Conservation (phyloP, 768 basidiomycete species). For the Candolleomyces efflorescens region DNA sequence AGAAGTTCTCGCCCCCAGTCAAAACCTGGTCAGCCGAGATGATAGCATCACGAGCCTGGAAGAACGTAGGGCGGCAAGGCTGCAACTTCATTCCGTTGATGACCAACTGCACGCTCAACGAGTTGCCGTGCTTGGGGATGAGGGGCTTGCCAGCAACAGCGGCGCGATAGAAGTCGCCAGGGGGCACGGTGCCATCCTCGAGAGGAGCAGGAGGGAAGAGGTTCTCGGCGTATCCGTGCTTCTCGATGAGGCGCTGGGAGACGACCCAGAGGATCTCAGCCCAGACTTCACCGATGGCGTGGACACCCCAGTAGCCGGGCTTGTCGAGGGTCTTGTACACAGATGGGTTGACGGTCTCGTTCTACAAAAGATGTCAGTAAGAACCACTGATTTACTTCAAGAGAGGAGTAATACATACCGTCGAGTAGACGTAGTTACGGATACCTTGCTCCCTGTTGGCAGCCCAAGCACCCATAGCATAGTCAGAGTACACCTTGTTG, state of each 20-base stretch:
- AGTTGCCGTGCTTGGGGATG: slow-evolving; percentile 90
- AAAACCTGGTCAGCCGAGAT: slow-evolving; percentile 86
- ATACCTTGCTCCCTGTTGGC: slow-evolving; percentile 75
- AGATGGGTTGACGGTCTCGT: slow-evolving; percentile 77
- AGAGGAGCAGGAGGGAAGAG: slow-evolving; percentile 78
- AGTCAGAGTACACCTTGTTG: slow-evolving; percentile 69
- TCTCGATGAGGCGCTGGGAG: slow-evolving; percentile 66
- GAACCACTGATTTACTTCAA: too few species aligned
- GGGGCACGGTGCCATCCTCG: slow-evolving; percentile 58
- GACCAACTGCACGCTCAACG: slow-evolving; percentile 79
- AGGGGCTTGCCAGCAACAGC: slow-evolving; percentile 52
- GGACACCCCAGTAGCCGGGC: slow-evolving; percentile 91
- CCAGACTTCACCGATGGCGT: slow-evolving; percentile 94
- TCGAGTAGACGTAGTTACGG: slow-evolving; percentile 85
- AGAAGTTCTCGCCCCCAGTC: slow-evolving; percentile 92
- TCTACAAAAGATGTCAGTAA: slow-evolving; percentile 7
- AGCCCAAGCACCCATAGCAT: slow-evolving; percentile 94
- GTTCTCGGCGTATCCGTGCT: slow-evolving; percentile 74
- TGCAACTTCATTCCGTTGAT: slow-evolving; percentile 94
- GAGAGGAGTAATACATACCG: slow-evolving; percentile 12
- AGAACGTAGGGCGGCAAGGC: slow-evolving; percentile 86
- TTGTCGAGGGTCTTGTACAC: slow-evolving; percentile 94
- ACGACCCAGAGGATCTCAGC: slow-evolving; percentile 86
- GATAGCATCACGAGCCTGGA: slow-evolving; percentile 86
- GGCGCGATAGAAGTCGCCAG: slow-evolving; percentile 69